These are phyloP conservation scores for Onygenales sp. DNA, from an alignment of 2,329 filamentous ascomycete genomes.

Conservation along the genomic window DNA sequence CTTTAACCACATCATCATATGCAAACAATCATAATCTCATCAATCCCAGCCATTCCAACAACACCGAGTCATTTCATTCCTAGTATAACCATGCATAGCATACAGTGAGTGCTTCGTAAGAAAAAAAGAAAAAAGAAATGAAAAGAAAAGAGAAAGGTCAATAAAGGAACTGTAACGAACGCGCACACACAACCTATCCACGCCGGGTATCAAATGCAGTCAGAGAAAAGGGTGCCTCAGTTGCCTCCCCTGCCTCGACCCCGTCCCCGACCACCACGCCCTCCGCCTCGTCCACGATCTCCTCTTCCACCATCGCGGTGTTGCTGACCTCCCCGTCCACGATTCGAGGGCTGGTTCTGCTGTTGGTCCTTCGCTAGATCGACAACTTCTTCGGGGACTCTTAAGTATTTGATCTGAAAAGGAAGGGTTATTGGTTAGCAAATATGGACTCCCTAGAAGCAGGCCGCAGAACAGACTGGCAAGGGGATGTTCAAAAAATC, in stretches of 20 bases:
- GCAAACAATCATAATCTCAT: too few species aligned
- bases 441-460: neutral
- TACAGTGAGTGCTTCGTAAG: neutral
- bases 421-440: neutral
- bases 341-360: slow-evolving; percentile 50
- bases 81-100: neutral
- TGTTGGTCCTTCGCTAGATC: slow-evolving; percentile 90
- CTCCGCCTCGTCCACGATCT: slow-evolving; percentile 31
- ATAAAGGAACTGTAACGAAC: neutral
- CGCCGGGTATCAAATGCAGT: neutral
- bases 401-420: slow-evolving; percentile 87
- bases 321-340: slow-evolving; percentile 28
- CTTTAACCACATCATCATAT: too few species aligned
- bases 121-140: neutral
- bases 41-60: neutral
- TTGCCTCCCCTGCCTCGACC: slow-evolving; percentile 32
- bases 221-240: slow-evolving; percentile 10
- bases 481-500: neutral
- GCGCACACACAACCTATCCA: neutral
- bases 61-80: neutral
- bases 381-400: slow-evolving; percentile 93
- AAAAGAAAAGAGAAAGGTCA: neutral
- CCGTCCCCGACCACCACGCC: slow-evolving; percentile 35
- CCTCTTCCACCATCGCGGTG: slow-evolving; percentile 28
- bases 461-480: too few species aligned